phyloP scores from a whole-genome alignment of 225 moss, liverwort and hornwort species.

The Asterella californica region DNA sequence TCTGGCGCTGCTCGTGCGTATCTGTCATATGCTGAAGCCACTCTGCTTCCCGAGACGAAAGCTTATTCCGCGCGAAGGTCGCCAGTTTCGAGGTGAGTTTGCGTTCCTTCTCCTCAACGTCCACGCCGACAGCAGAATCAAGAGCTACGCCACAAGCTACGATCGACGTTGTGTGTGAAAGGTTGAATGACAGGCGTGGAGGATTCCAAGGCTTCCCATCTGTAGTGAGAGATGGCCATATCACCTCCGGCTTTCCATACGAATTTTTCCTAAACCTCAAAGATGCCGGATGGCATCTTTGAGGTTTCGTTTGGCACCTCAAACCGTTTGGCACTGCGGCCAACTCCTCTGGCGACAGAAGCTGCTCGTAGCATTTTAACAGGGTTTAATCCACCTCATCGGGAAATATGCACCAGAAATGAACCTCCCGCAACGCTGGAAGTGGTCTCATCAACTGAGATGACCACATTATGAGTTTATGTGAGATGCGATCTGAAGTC shows the following conservation, averaged over 20 bases:
- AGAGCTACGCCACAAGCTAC: constrained; percentile 81
- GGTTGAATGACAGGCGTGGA: constrained; percentile 72
- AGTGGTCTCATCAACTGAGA: constrained; percentile 36
- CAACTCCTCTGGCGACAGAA: constrained; percentile 68
- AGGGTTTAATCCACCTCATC: constrained; percentile 66
- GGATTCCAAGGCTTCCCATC: constrained; percentile 55
- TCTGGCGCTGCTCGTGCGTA: constrained; percentile 57
- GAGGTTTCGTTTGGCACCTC: too few relatives aligned
- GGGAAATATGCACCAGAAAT: constrained; percentile 91
- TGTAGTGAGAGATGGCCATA: constrained; percentile 62
- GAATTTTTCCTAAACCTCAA: constrained; percentile 63
- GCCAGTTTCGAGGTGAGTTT: constrained; percentile 60
- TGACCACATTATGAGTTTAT: constrained; percentile 23
- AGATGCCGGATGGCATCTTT: constrained; percentile 60
- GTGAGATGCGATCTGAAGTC: too few relatives aligned
- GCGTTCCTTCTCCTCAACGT: constrained; percentile 80
- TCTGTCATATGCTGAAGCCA: constrained; percentile 65
- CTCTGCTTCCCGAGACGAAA: constrained; percentile 74
- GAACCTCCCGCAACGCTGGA: constrained; percentile 53
- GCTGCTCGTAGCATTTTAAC: constrained; percentile 53
- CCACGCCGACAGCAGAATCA: constrained; percentile 71
- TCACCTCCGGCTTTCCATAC: constrained; percentile 86
- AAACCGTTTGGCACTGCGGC: constrained; percentile 54
- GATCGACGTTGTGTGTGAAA: constrained; percentile 82
- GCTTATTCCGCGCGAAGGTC: constrained; percentile 63